These are phyloP conservation scores for Talinum fruticosum DNA, from an alignment of 148 eudicot genomes.

Conservation along the genomic window DNA sequence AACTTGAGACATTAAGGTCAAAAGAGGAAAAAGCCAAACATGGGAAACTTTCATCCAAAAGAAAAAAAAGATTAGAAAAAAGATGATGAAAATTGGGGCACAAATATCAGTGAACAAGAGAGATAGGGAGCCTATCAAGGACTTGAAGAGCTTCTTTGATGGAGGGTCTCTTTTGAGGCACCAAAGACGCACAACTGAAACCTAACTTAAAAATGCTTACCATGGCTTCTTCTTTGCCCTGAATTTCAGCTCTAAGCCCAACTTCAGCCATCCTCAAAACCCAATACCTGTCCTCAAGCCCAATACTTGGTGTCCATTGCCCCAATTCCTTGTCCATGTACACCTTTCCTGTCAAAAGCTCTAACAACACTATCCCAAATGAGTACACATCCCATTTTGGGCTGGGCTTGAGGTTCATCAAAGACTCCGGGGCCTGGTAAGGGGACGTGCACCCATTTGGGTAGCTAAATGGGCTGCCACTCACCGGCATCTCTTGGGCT, in stretches of 20 bases:
- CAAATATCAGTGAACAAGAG: slow-evolving; percentile 29
- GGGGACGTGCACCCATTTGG: slow-evolving; percentile 55
- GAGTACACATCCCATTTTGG: slow-evolving; percentile 96
- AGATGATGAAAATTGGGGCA: neutral
- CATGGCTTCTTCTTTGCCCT: slow-evolving; percentile 60
- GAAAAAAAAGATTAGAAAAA: neutral
- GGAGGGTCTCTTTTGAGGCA: slow-evolving; percentile 76
- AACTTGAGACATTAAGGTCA: slow-evolving; percentile 17
- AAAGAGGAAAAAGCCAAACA: neutral
- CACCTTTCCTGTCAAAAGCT: slow-evolving; percentile 76
- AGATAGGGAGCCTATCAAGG: slow-evolving; percentile 56
- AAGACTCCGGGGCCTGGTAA: slow-evolving; percentile 85
- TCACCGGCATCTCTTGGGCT: slow-evolving; percentile 33
- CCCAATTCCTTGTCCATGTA: slow-evolving; percentile 64
- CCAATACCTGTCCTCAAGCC: slow-evolving; percentile 51
- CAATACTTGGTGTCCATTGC: slow-evolving; percentile 59
- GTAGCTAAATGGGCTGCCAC: slow-evolving; percentile 37
- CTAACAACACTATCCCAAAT: slow-evolving; percentile 77
- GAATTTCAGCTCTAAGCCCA: slow-evolving; percentile 65
- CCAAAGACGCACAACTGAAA: slow-evolving; percentile 76
- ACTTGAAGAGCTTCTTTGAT: slow-evolving; percentile 79
- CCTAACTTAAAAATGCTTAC: slow-evolving; percentile 70
- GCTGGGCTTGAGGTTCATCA: slow-evolving; percentile 62
- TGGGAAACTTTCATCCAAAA: slow-evolving; percentile 2
- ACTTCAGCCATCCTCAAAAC: slow-evolving; percentile 69